Conservation (phyloP, 805 yeast genomes). For the Hanseniaspora clermontiae region DNA sequence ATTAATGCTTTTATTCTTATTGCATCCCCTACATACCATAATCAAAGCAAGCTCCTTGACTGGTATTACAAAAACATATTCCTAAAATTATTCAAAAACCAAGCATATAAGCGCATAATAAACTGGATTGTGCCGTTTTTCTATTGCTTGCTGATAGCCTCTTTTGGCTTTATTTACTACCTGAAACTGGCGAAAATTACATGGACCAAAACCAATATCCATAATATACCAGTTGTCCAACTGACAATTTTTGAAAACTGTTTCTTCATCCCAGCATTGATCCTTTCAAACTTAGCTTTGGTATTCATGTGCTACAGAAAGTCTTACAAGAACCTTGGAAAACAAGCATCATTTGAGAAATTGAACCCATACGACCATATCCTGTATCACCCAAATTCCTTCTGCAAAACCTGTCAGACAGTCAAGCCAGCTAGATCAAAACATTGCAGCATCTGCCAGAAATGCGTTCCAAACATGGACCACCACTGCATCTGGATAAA, state of each 20-base stretch:
- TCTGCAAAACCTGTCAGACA: conserved; percentile 47
- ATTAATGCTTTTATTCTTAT: neutral
- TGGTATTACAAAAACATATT: conserved; percentile 22
- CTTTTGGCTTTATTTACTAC: conserved; percentile 1
- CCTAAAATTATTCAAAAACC: conserved; percentile 20
- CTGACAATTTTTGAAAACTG: conserved; percentile 16
- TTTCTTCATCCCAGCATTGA: conserved; percentile 19
- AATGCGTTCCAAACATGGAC: conserved; percentile 53
- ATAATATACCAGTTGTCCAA: conserved; percentile 15
- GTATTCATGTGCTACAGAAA: conserved; percentile 20
- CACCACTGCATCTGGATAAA: conserved; percentile 66
- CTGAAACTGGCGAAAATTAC: neutral
- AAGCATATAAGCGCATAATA: conserved; percentile 18
- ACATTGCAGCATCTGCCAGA: conserved; percentile 59
- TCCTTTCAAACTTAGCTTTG: conserved; percentile 17
- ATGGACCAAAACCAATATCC: neutral
- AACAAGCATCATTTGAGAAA: neutral
- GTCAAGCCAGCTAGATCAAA: conserved; percentile 61
- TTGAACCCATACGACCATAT: conserved; percentile 36
- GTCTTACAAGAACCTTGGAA: conserved; percentile 15
- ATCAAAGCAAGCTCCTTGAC: conserved; percentile 16
- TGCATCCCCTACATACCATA: conserved; percentile 5
- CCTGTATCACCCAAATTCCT: conserved; percentile 37
- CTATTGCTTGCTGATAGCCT: conserved; percentile 19
- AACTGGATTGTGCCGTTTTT: conserved; percentile 23